Percentiles rank a stretch among this genome's conserved stretches.
Evolutionary conservation across 2,329 filamentous ascomycete species (phyloP).

Genomic region (Ceratocystis ficicola): DNA sequence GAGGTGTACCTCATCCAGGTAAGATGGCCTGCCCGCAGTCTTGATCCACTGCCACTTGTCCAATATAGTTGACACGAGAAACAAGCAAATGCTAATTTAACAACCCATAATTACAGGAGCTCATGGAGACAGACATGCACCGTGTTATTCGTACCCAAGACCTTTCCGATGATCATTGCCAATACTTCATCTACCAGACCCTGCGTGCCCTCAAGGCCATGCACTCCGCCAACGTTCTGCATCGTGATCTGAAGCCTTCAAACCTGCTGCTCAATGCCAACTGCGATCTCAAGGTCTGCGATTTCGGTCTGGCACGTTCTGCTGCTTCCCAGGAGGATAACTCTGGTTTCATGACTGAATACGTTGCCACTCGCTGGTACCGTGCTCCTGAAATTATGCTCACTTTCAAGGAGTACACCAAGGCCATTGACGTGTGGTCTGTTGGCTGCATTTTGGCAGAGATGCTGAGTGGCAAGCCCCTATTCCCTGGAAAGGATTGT

Average conservation of each 20-base stretch:
- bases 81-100: constrained; percentile 22
- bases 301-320: constrained; percentile 90
- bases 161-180: constrained; percentile 96
- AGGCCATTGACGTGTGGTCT: constrained; percentile 98
- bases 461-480: constrained; percentile 95
- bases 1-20: constrained; percentile 99
- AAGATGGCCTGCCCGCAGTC: constrained; percentile 26
- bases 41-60: background rate
- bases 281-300: constrained; percentile 97
- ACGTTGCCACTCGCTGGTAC: constrained; percentile 97
- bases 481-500: constrained; percentile 99
- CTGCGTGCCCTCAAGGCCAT: constrained; percentile 95
- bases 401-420: constrained; percentile 99
- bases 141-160: constrained; percentile 97
- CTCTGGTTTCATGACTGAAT: constrained; percentile 99
- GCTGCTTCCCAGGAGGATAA: constrained; percentile 97
- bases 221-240: constrained; percentile 97
- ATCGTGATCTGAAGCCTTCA: constrained; percentile 93
- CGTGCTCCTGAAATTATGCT: constrained; percentile 99
- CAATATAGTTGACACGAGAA: background rate
- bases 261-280: constrained; percentile 96
- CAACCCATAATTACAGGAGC: constrained; percentile 46
- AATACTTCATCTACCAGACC: constrained; percentile 99
- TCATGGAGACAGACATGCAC: constrained; percentile 99
- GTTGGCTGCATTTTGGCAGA: constrained; percentile 96